Evolutionary conservation across 805 yeast genomes (phyloP).

Genomic region (Cyberlindnera veronae): DNA sequence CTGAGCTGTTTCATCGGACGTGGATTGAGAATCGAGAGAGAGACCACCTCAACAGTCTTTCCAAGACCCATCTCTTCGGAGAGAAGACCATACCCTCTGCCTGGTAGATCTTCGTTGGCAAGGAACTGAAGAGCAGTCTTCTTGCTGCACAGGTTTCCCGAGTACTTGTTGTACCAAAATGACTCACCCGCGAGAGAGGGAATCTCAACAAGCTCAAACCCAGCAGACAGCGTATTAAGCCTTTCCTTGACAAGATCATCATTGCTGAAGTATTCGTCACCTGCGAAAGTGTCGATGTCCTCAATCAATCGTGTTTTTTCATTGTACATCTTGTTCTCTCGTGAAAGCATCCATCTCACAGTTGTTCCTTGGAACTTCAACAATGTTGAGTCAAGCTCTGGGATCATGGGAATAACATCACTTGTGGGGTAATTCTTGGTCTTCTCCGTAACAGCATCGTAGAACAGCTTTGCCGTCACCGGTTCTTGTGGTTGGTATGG

Average conservation of each 20-base stretch:
- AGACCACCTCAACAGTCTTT: slow-evolving; percentile 81
- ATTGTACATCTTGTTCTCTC: slow-evolving; percentile 44
- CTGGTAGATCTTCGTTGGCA: slow-evolving; percentile 20
- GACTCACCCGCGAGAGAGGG: slow-evolving; percentile 1
- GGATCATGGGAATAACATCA: slow-evolving; percentile 29
- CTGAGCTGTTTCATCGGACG: slow-evolving; percentile 34
- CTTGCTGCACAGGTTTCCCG: slow-evolving; percentile 42
- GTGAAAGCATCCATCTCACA: slow-evolving; percentile 51
- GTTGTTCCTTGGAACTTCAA: slow-evolving; percentile 52
- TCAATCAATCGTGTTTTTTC: slow-evolving; percentile 23
- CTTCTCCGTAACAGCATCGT: slow-evolving; percentile 44
- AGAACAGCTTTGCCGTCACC: slow-evolving; percentile 39
- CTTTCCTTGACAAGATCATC: slow-evolving; percentile 28
- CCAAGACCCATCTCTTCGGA: slow-evolving; percentile 99
- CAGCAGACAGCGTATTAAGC: slow-evolving; percentile 46
- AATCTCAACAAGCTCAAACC: slow-evolving; percentile 41
- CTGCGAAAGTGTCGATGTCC: slow-evolving; percentile 22
- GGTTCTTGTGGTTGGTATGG: slow-evolving; percentile 3
- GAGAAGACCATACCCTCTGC: slow-evolving; percentile 49
- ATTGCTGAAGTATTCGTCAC: slow-evolving; percentile 1
- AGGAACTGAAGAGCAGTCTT: slow-evolving; percentile 30
- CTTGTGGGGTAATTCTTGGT: slow-evolving; percentile 31
- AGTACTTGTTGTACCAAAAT: slow-evolving; percentile 51
- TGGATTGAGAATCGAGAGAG: slow-evolving; percentile 60
- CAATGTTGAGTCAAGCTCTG: slow-evolving; percentile 42